phyloP scores from a whole-genome alignment of 2,329 filamentous ascomycete species.

The Aspergillus transmontanensis region DNA sequence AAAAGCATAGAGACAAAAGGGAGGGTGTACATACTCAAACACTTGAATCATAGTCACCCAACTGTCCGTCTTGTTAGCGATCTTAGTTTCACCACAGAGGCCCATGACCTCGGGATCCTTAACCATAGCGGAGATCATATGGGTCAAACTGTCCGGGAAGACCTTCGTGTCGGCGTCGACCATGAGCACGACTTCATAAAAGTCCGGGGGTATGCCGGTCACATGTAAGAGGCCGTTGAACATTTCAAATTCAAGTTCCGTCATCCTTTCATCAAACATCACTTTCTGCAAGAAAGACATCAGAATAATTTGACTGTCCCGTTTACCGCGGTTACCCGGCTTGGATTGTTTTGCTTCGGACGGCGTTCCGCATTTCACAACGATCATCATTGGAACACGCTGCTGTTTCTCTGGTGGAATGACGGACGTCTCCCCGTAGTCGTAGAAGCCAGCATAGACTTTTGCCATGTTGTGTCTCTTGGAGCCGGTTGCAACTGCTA shows the following conservation, averaged over 20 bases:
- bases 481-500: conserved; percentile 90
- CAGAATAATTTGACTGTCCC: conserved; percentile 97
- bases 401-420: conserved; percentile 88
- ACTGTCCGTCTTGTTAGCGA: conserved; percentile 92
- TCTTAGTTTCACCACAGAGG: conserved; percentile 97
- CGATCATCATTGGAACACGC: conserved; percentile 93
- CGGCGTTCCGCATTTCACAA: conserved; percentile 94
- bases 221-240: conserved; percentile 99
- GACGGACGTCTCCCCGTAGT: conserved; percentile 80
- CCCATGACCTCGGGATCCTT: conserved; percentile 99
- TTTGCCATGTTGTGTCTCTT: conserved; percentile 99
- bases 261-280: conserved; percentile 99
- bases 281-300: conserved; percentile 99
- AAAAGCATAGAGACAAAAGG: conserved; percentile 1
- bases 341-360: conserved; percentile 80
- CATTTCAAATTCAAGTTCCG: conserved; percentile 98
- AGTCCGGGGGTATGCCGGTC: conserved; percentile 96
- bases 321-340: conserved; percentile 96
- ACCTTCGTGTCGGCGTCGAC: conserved; percentile 99
- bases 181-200: conserved; percentile 97
- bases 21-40: conserved; percentile 67
- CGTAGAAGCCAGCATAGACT: conserved; percentile 96
- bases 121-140: conserved; percentile 99
- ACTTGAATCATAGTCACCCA: conserved; percentile 99
- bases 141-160: conserved; percentile 95